phyloP scores from a whole-genome alignment of 2,329 filamentous ascomycete genomes.

The Tetracladium maxilliforme region DNA sequence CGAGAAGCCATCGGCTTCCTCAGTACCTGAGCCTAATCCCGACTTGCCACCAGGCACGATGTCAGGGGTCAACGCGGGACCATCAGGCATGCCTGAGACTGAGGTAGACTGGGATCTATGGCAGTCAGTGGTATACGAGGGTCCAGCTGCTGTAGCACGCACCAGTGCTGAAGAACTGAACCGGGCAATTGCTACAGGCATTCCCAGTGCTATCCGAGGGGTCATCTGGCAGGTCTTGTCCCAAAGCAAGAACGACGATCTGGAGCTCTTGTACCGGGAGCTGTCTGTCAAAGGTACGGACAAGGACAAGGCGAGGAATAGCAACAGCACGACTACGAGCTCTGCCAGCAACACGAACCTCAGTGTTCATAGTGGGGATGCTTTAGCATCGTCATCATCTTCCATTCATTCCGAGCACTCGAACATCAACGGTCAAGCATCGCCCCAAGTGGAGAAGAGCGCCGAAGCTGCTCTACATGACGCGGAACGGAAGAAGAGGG shows the following conservation, averaged over 20 bases:
- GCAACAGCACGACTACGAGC: conserved; percentile 30
- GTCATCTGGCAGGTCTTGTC: conserved; percentile 97
- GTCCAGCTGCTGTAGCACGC: conserved; percentile 72
- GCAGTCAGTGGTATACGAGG: conserved; percentile 92
- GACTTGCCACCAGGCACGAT: conserved; percentile 74
- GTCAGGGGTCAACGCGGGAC: conserved; percentile 64
- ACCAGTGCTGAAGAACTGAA: conserved; percentile 85
- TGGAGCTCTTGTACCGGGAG: conserved; percentile 78
- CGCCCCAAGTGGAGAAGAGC: conserved; percentile 43
- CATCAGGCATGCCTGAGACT: conserved; percentile 45
- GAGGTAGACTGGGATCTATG: conserved; percentile 98
- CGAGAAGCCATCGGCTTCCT: too few relatives aligned
- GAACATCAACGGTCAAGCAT: conserved; percentile 37
- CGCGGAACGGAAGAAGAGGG: conserved; percentile 63
- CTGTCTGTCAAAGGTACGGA: conserved; percentile 68
- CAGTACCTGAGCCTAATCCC: conserved; percentile 52
- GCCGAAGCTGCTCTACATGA: conserved; percentile 44
- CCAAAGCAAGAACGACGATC: conserved; percentile 83
- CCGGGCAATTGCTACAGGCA: conserved; percentile 79
- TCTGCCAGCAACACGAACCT: conserved; percentile 36
- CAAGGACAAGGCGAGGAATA: conserved; percentile 50
- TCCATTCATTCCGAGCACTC: conserved; percentile 72
- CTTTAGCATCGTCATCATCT: conserved; percentile 63
- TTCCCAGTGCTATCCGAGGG: conserved; percentile 88
- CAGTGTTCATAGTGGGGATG: conserved; percentile 50